Evolutionary conservation across 1,284 basidiomycete genomes (phyloP), one percentile per base, ranked within the genome.

Genomic region (Exobasidium rhododendri): DNA sequence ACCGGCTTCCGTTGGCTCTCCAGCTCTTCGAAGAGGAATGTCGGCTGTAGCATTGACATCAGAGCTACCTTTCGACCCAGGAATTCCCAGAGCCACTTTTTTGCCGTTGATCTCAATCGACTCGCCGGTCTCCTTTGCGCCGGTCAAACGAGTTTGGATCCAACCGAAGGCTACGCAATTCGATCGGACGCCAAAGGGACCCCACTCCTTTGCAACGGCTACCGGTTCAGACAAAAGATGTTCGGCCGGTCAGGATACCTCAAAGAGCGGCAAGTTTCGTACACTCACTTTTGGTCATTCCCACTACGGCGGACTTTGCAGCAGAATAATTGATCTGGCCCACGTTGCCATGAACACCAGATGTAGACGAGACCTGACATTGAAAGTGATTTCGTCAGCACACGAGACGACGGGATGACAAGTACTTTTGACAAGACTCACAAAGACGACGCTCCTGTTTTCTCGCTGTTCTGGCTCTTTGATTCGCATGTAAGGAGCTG

Each of bases 401-500:
- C 7, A 40, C 10, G 35, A n/a, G n/a, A n/a, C n/a, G n/a, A n/a
- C n/a, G 50, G 50, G 20, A 20, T 55, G 29, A 55, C 17, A 55
- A 45, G 17, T 29, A 54, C 7, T 40, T 17, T 40, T 40, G 35
- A 7, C 35, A 40, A 40, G 2, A 62, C 46, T 29, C 32, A 62
- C 51, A 32, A 51, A 62, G 61, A 59, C 31, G 69, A 91, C 86
- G 11, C 86, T 88, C 63, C 89, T 85, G 81, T 92, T 92, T 76
- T 86, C 86, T 26, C 83, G 71, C 65, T 74, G 68, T 56, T 65
- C 64, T 63, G 70, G 61, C 29, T 78, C 89, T 84, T 92, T 92
- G 80, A 90, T 79, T 32, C 90, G 87, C 85, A 92, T 86, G 80
- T 90, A 87, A 2, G 89, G 90, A 1, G 91, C 89, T 5, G 90